Evolutionary conservation across 176 grass and related monocot species (phyloP).

Genomic region (Carex parvula): DNA sequence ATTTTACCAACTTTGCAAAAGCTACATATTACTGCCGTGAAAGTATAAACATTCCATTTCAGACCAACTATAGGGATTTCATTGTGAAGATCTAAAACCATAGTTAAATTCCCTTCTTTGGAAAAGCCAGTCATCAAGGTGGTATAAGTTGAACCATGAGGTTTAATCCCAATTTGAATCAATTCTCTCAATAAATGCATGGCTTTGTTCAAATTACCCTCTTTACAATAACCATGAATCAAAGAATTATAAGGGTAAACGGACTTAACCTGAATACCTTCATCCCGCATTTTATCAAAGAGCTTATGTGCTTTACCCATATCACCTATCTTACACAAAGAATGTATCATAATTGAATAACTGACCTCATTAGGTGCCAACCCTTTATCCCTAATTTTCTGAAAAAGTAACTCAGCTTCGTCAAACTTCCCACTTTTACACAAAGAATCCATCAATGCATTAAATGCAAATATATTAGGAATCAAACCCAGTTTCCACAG

Average conservation of each 20-base stretch:
- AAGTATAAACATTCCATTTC: slow-evolving; percentile 50
- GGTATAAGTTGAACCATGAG: slow-evolving; percentile 51
- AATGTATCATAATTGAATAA: slow-evolving; percentile 80
- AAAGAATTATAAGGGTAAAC: slow-evolving; percentile 90
- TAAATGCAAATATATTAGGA: slow-evolving; percentile 58
- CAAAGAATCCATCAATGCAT: slow-evolving; percentile 67
- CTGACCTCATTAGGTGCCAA: slow-evolving; percentile 70
- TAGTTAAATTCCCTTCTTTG: slow-evolving; percentile 40
- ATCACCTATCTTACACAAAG: slow-evolving; percentile 67
- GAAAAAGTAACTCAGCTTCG: slow-evolving; percentile 70
- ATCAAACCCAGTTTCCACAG: slow-evolving; percentile 51
- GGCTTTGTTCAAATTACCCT: slow-evolving; percentile 40
- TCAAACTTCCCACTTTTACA: slow-evolving; percentile 54
- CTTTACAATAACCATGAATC: slow-evolving; percentile 62
- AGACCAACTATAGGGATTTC: slow-evolving; percentile 45
- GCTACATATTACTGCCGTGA: slow-evolving; percentile 61
- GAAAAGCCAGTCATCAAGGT: slow-evolving; percentile 53
- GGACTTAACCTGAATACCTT: slow-evolving; percentile 35
- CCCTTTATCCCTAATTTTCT: slow-evolving; percentile 39
- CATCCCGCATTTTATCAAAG: slow-evolving; percentile 53
- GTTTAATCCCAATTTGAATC: slow-evolving; percentile 46
- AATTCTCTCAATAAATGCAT: slow-evolving; percentile 40
- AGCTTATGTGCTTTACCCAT: slow-evolving; percentile 45
- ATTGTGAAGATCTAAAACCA: slow-evolving; percentile 49
- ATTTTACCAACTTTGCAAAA: slow-evolving; percentile 63